Evolutionary conservation across 225 moss, liverwort and hornwort genomes (phyloP), one percentile per base, ranked within the genome.

Genomic region (Physcomitrellopsis africana): DNA sequence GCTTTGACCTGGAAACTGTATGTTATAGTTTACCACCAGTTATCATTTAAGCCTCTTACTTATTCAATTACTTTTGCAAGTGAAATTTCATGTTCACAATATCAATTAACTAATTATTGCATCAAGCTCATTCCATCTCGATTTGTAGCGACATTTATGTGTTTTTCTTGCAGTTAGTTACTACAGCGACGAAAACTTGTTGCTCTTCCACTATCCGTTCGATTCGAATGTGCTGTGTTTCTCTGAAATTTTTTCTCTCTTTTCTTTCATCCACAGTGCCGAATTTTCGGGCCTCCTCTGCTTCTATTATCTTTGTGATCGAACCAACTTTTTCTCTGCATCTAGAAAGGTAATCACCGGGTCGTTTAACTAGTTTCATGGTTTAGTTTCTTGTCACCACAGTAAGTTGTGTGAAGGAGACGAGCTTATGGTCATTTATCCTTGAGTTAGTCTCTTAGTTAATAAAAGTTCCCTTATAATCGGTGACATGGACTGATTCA

Each of bases 251-350:
- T 6, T 6, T 42, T 6, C 3, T 13, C 23, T 63, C 7, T 32
- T 16, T 42, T 42, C 11, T 43, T 45, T 65, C 46, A 9, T 57
- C 68, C 75, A 74, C 84, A 89, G 89, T 73, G 83, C 85, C 37
- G 91, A 92, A 69, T 68, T 92, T 48, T 13, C 65, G 19, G 89
- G 84, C 20, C 79, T 92, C 15, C 84, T 92, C 27, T 87, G 86
- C 61, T 92, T 85, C 57, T 83, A 87, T 76, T 92, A 89, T 52
- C 58, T 86, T 41, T 89, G 85, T 76, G 91, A 92, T 72, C 79
- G 91, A 76, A 92, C 91, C 24, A 79, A 56, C 53, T 22, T 87
- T 23, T 67, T 92, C 41, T 81, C 86, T 61, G 91, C 85, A 69
- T 76, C 86, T 42, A 74, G 70, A 54, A 92, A 89, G 89, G 89